phyloP scores from a whole-genome alignment of 2,329 filamentous ascomycete genomes.

The Cladophialophora yegresii region DNA sequence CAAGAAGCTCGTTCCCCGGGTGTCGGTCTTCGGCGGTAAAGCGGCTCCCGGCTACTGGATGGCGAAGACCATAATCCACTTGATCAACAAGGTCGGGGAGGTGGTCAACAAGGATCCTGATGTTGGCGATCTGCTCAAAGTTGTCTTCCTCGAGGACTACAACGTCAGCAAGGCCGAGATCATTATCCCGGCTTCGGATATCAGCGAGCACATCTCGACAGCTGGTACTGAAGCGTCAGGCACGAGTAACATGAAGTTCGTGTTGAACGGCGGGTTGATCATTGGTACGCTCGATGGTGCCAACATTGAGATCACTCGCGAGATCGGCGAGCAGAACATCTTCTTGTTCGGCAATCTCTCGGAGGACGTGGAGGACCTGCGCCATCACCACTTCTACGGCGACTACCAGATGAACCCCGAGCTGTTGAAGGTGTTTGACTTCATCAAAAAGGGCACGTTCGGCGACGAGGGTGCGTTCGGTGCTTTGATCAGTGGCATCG shows the following conservation, averaged over 20 bases:
- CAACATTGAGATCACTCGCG: slow-evolving; percentile 97
- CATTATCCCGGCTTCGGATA: slow-evolving; percentile 88
- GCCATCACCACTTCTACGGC: slow-evolving; percentile 84
- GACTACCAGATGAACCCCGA: slow-evolving; percentile 74
- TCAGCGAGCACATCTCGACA: slow-evolving; percentile 98
- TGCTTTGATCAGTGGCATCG: slow-evolving; percentile 80
- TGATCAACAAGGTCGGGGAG: slow-evolving; percentile 86
- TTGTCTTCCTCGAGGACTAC: slow-evolving; percentile 96
- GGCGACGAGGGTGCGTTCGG: slow-evolving; percentile 76
- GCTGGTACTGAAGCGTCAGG: slow-evolving; percentile 87
- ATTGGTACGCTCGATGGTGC: slow-evolving; percentile 98
- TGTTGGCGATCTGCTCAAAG: slow-evolving; percentile 91
- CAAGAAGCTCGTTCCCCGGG: slow-evolving; percentile 82
- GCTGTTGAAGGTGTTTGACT: slow-evolving; percentile 77
- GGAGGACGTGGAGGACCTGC: slow-evolving; percentile 94
- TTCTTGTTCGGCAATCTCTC: slow-evolving; percentile 97
- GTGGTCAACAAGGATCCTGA: slow-evolving; percentile 93
- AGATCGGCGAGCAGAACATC: slow-evolving; percentile 95
- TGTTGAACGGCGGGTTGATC: slow-evolving; percentile 92
- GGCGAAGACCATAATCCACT: slow-evolving; percentile 98
- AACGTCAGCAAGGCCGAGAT: slow-evolving; percentile 99
- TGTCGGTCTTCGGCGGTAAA: slow-evolving; percentile 97
- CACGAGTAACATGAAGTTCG: slow-evolving; percentile 99
- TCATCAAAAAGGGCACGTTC: slow-evolving; percentile 78
- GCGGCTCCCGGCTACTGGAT: slow-evolving; percentile 99